Conservation (phyloP, 805 yeast genomes). For the Lipomyces yamadae region DNA sequence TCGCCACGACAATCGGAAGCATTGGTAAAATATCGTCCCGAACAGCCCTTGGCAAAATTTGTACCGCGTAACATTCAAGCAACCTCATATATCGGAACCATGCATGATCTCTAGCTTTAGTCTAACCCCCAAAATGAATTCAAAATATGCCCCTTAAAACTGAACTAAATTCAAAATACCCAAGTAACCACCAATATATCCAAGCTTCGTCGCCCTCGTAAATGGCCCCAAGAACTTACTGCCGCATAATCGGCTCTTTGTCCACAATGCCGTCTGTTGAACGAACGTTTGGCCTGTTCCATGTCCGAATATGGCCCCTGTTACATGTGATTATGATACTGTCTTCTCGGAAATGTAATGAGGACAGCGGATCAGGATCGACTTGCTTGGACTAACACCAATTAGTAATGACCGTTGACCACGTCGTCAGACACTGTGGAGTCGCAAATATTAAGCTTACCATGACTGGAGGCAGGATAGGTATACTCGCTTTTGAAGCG, state of each 20-base stretch:
- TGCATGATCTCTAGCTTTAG: background rate
- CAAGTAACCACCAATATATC: background rate
- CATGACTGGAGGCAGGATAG: conserved; percentile 37
- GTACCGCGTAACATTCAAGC: too few species aligned
- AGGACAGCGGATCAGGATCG: conserved; percentile 36
- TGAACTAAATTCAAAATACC: background rate
- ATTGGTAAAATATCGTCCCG: background rate
- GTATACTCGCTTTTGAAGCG: conserved; percentile 35
- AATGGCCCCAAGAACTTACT: background rate
- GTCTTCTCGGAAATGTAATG: conserved; percentile 34
- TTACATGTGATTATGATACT: conserved; percentile 33
- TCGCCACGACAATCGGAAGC: too few species aligned
- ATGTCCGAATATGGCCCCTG: conserved; percentile 37
- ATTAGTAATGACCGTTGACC: background rate
- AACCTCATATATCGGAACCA: background rate
- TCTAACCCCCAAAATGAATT: background rate
- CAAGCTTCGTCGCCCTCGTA: too few species aligned
- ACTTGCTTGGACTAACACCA: conserved; percentile 30
- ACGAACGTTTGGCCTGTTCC: conserved; percentile 36
- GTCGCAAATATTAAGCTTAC: conserved; percentile 14
- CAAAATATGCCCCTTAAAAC: background rate
- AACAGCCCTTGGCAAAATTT: background rate
- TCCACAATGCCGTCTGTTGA: background rate
- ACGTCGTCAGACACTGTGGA: background rate
- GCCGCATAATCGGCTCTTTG: background rate